Evolutionary conservation across 164 flowering plant genomes (phyloP), one percentile per base, ranked within the genome.

Genomic region (Buxus sempervirens): DNA sequence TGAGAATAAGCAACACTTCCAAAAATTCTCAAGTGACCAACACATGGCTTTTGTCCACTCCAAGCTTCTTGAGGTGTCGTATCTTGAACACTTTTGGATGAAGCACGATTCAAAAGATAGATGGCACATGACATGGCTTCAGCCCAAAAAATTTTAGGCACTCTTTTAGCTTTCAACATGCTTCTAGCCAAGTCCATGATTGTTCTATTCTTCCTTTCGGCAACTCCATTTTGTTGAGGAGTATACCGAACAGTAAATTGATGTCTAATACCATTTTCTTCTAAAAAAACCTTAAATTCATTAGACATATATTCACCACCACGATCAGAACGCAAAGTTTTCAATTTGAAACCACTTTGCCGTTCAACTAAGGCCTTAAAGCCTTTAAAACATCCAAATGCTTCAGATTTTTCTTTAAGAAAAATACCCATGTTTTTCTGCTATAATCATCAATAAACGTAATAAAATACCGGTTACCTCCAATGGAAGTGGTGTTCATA

Each of bases 31-130:
- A 54, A 19, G 65, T 60, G 27, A 22, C 16, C 9, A 60, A 64
- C 60, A 71, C 20, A 9, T 28, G 69, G 68, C 8, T 64, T 71
- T 13, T 9, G 15, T 24, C 54, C 60, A 65, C 20, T 24, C 70
- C 74, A 71, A 10, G 58, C 65, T 65, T 71, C 69, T 57, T 65
- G 20, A 21, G 74, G 62, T 12, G 70, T 71, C 21, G 9, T 48
- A 3, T 38, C 36, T 5, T 60, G 25, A n/a, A 59, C 36, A 45
- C 58, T 58, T 60, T n/a, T 65, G 19, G 64, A 20, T 16, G 74
- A 51, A 18, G 14, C 15, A 1, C 42, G 9, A 15, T 71, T 71
- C 16, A 71, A 32, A 4, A 65, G 27, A 58, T 59, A 71, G 18
- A 71, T 22, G 12, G 55, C 57, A 48, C 69, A 23, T 26, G 55